A percentile compares a stretch with the other conserved stretches of the same genome.
Evolutionary conservation across 2,329 filamentous ascomycete genomes (phyloP).

Genomic region (Phoma sp.): DNA sequence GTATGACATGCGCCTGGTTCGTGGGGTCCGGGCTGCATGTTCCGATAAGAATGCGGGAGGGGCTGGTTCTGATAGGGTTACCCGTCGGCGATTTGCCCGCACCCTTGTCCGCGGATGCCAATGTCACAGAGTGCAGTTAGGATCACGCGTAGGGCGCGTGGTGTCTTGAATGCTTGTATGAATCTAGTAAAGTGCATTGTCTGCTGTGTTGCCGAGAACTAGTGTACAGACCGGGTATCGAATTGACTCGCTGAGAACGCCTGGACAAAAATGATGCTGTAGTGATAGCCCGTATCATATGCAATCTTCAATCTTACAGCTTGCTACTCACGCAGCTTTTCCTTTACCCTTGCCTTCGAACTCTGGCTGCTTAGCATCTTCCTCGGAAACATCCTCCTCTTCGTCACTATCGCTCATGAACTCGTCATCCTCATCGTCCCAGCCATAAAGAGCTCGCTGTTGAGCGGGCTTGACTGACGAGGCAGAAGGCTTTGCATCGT

Average conservation of each 20-base stretch:
- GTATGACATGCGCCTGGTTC: conserved; percentile 26
- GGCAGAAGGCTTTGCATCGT: conserved; percentile 28
- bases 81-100: conserved; percentile 14
- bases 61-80: conserved; percentile 12
- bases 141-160: background rate
- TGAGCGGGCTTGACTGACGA: conserved; percentile 41
- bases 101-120: background rate
- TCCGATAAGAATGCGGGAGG: conserved; percentile 27
- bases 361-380: conserved; percentile 33
- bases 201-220: conserved; percentile 1
- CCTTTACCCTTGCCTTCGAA: conserved; percentile 53
- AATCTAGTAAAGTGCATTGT: background rate
- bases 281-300: background rate
- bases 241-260: conserved; percentile 15
- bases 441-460: conserved; percentile 69
- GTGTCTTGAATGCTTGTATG: background rate
- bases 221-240: conserved; percentile 14
- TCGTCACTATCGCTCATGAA: conserved; percentile 56
- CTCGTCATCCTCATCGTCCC: conserved; percentile 72
- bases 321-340: conserved; percentile 37
- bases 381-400: conserved; percentile 49
- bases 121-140: background rate
- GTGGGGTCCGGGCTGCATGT: conserved; percentile 22
- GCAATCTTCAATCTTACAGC: background rate
- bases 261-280: conserved; percentile 3